A percentile compares a stretch with the other conserved stretches of the same genome.
Evolutionary conservation across 2,329 filamentous ascomycete genomes (phyloP).

Genomic region (Fusarium pseudograminearum): DNA sequence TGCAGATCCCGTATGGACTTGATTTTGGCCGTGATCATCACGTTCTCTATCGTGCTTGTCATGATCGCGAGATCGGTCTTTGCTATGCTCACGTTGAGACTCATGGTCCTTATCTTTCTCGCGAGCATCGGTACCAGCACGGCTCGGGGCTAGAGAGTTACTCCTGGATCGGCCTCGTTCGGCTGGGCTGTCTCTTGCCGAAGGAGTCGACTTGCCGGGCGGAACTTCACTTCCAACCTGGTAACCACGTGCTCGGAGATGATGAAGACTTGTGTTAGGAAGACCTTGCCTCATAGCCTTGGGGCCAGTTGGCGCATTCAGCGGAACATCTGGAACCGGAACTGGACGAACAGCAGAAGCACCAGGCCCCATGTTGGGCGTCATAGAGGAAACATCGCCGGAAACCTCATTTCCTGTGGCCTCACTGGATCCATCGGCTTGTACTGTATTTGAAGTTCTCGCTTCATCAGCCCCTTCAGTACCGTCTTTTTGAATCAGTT

Average conservation of each 20-base stretch:
- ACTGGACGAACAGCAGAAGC: slow-evolving; percentile 49
- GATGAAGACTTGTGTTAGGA: slow-evolving; percentile 81
- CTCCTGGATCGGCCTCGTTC: slow-evolving; percentile 57
- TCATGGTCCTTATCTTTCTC: slow-evolving; percentile 53
- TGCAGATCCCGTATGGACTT: slow-evolving; percentile 50
- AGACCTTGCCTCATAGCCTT: slow-evolving; percentile 93
- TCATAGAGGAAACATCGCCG: slow-evolving; percentile 40
- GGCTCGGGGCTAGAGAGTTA: slow-evolving; percentile 55
- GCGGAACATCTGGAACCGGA: slow-evolving; percentile 58
- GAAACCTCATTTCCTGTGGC: slow-evolving; percentile 48
- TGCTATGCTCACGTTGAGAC: slow-evolving; percentile 52
- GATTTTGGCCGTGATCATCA: slow-evolving; percentile 41
- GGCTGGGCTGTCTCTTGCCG: slow-evolving; percentile 35
- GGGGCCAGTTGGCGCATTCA: slow-evolving; percentile 89
- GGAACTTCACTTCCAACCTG: slow-evolving; percentile 58
- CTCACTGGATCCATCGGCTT: slow-evolving; percentile 47
- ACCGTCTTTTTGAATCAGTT: slow-evolving; percentile 48
- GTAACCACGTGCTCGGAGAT: slow-evolving; percentile 68
- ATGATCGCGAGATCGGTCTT: slow-evolving; percentile 49
- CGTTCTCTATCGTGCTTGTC: slow-evolving; percentile 41
- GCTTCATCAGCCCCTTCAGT: slow-evolving; percentile 27
- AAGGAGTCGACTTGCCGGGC: slow-evolving; percentile 39
- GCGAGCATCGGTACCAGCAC: slow-evolving; percentile 41
- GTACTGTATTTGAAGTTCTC: slow-evolving; percentile 37
- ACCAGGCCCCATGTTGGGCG: slow-evolving; percentile 36